Evolutionary conservation across 179 eudicot species (phyloP), one percentile per base, ranked within the genome.

Genomic region (Patellifolia procumbens): DNA sequence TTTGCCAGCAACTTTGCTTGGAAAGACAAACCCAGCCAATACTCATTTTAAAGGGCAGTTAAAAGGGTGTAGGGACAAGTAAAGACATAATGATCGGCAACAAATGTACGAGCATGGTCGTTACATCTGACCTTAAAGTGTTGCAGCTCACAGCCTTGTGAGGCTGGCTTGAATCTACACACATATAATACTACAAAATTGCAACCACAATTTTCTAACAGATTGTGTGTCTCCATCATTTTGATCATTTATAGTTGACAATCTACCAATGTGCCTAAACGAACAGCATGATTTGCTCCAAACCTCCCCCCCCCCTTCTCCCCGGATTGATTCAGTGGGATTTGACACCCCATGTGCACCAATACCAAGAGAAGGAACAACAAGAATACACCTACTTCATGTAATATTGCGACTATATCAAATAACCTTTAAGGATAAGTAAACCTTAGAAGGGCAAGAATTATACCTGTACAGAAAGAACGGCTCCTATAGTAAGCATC

Each of bases 391-490:
- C 19, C 64, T 29, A 61, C 42, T 61, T 61, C 35, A 13, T 31
- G n/a, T 26, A 12, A 56, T 13, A 15, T 61, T 29, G 5, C 66
- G 4, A 31, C 17, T 61, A 15, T 20, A 61, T 61, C 31, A 32
- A 16, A 31, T 31, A 29, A 32, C 0, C 22, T 58, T 8, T 22
- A 58, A 19, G 43, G 43, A 46, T 35, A 70, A 48, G 17, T 9
- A 37, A 52, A 46, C 77, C 42, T 20, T 51, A 45, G 31, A 72
- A 31, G 48, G 24, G 37, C 49, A 28, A 78, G 53, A 35, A 58
- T 51, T n/a, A 56, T 62, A 93, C 99, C 98, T 95, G 99, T 69
- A 93, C 77, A 69, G 99, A 95, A 73, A 95, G 93, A 77, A 84
- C 78, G 72, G 99, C 92, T 79, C 97, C 94, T 73, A 95, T 84